phyloP scores from a whole-genome alignment of 2,329 filamentous ascomycete species.

The Fusarium albidum region DNA sequence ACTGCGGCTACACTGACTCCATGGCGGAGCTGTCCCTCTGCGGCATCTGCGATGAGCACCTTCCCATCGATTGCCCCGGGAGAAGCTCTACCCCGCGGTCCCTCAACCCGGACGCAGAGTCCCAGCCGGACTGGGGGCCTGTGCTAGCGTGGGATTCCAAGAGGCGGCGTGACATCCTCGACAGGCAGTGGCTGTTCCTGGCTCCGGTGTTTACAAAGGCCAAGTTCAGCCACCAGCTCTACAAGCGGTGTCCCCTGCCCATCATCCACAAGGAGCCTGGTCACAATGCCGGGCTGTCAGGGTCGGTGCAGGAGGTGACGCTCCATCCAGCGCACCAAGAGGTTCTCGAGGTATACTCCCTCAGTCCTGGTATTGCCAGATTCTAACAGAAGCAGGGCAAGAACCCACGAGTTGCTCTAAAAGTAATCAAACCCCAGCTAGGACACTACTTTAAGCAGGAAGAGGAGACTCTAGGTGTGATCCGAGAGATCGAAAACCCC shows the following conservation, averaged over 20 bases:
- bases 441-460: not conserved
- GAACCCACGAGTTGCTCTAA: not conserved
- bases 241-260: not conserved
- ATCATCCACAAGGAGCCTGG: not conserved
- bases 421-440: not conserved
- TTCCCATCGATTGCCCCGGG: not conserved
- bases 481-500: not conserved
- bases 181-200: not conserved
- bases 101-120: no score
- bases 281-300: not conserved
- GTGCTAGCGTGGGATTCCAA: fast-evolving
- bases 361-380: no score
- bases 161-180: not conserved
- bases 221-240: not conserved
- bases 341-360: not conserved
- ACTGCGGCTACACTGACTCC: fast-evolving
- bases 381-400: not conserved
- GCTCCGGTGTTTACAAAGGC: not conserved
- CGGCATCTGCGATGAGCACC: not conserved
- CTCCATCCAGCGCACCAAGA: not conserved
- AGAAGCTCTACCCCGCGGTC: no score
- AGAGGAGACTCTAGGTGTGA: not conserved
- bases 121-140: no score
- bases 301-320: not conserved
- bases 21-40: not conserved